Base-by-base conservation (phyloP, 2,329 filamentous ascomycete genomes). In the Diaporthe ampelina region DNA sequence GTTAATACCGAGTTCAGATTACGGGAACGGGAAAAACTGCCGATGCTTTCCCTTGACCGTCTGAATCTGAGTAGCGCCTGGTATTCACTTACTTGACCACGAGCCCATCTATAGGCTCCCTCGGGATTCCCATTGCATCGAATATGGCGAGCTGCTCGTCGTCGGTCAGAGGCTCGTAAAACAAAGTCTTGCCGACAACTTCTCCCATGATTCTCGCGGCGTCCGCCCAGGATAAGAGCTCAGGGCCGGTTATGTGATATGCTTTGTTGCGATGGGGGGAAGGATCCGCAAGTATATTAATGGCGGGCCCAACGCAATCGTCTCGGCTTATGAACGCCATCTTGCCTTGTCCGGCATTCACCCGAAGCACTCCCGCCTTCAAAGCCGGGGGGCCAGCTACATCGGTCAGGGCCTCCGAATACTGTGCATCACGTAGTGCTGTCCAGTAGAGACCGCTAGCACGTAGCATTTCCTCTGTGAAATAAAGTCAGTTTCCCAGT, bases 131-230 rank as follows among this genome's bases (percentile, higher is more conserved):
- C 43, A 67, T 67, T 9, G 43, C 43, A 21, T 67, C 61, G 21
- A 67, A 67, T 24, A 67, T 50, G 5, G 61, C 61, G 11, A 67
- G 61, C 29, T 67, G 61, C 43, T 67, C 61, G 43, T 67, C 61
- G 21, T 67, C 61, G 21, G 61, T 67, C 11, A 67, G 17, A 21
- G 43, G 19, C 29, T 67, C 61, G 29, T 67, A 67, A 24, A 1
- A 24, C 11, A 67, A 7, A 1, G 61, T 67, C 43, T 67, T 67
- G 43, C 61, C 61, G 13, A 35, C 61, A 1, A 45, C 48, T 45
- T 67, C 61, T 9, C 61, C 61, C 61, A 67, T 67, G 43, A 50
- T 67, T 5, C 9, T 67, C 6, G 61, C 61, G 11, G 61, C 43
- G 17, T 67, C 61, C 6, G 43, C 61, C 61, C 61, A 67, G 50